Evolutionary conservation across 1,284 basidiomycete species (phyloP), one percentile per base, ranked within the genome.

Genomic region (Rhizoctonia solani): DNA sequence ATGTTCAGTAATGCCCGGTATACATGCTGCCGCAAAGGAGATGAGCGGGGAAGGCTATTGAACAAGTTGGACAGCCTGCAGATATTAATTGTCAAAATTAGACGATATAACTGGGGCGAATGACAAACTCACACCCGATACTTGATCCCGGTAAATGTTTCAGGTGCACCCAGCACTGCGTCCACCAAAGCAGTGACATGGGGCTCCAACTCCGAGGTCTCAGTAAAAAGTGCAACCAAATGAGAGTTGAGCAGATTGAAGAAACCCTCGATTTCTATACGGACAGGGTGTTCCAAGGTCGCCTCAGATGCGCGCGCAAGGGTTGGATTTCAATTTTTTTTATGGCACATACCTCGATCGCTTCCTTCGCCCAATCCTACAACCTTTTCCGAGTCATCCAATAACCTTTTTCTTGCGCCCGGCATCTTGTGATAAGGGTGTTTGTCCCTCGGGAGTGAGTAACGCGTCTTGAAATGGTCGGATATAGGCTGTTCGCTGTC

Each of bases 11-110:
- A 85, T 8, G 86, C 78, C 52, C 81, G 81, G 74, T 90, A 90
- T 50, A 90, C 87, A 13, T 81, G 73, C 49, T 87, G 78, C 29
- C 92, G 86, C 65, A 90, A 79, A 11, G 86, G 74, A 4, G 92
- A 93, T 46, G 79, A 80, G 65, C 86, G 81, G 25, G 92, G 89
- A 23, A 90, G 80, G 19, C 87, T 83, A 76, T 96, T 95, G 85
- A 95, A 95, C 37, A 94, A 79, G 77, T 94, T 95, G 58, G 91
- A 89, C 32, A 96, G 79, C 74, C 93, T 95, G 72, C 9, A 42
- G 16, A 44, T 19, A 34, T 41, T 21, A 69, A 66, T 54, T 30
- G 53, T 30, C 54, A 61, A 25, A 50, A 54, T 59, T n/a, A 46
- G 37, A 8, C 37, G 16, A 50, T 42, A 21, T n/a, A 44, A 55